These are phyloP conservation scores for Penicillium salamii DNA, from an alignment of 495 filamentous ascomycete genomes.

Conservation along the genomic window DNA sequence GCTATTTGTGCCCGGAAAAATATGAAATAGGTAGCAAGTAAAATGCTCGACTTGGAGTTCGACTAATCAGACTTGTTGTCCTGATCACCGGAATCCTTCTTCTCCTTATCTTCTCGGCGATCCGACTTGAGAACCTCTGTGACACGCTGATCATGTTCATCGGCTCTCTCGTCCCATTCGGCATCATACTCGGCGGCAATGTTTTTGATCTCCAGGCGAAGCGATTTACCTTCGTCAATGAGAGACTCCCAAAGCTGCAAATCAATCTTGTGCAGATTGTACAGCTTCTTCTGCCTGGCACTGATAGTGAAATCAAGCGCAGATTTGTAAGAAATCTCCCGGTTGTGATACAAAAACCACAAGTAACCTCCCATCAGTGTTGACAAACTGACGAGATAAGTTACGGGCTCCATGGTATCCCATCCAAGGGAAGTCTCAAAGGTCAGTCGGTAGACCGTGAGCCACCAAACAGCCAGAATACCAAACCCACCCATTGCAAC, in stretches of 20 bases:
- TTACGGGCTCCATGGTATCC: constrained; percentile 91
- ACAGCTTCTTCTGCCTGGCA: constrained; percentile 72
- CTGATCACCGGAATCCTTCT: constrained; percentile 44
- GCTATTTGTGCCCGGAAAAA: background rate
- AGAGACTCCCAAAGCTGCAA: constrained; percentile 70
- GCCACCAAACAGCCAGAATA: constrained; percentile 74
- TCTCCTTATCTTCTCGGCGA: constrained; percentile 47
- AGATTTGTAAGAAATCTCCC: constrained; percentile 80
- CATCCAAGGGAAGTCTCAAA: constrained; percentile 79
- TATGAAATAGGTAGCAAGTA: background rate
- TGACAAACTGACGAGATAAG: constrained; percentile 78
- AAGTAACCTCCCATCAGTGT: constrained; percentile 87
- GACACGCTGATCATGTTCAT: constrained; percentile 73
- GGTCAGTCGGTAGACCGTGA: constrained; percentile 69
- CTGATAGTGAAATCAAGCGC: constrained; percentile 85
- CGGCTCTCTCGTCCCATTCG: constrained; percentile 84
- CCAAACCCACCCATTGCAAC: constrained; percentile 78
- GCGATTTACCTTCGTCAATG: constrained; percentile 75
- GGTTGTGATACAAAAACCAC: constrained; percentile 92
- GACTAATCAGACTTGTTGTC: constrained; percentile 22
- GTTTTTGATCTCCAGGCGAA: constrained; percentile 75
- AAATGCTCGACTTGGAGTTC: background rate
- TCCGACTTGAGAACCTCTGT: constrained; percentile 67
- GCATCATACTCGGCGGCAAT: constrained; percentile 88
- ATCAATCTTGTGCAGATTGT: constrained; percentile 73